phyloP scores from a whole-genome alignment of 768 basidiomycete genomes.

The Russula earlei region DNA sequence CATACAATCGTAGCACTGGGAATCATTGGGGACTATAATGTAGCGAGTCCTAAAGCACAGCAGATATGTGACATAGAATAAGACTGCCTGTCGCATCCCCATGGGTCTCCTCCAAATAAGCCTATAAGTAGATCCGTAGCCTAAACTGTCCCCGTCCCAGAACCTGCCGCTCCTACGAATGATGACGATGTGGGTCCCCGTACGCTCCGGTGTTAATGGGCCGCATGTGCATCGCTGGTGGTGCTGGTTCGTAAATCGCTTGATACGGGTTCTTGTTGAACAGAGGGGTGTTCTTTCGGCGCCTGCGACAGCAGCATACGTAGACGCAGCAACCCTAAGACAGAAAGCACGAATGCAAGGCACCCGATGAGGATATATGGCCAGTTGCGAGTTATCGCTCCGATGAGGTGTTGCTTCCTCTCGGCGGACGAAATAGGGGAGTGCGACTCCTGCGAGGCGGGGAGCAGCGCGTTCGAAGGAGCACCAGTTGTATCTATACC shows the following conservation, averaged over 20 bases:
- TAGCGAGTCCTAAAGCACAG: background rate
- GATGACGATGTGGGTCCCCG: constrained; percentile 1
- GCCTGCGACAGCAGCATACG: constrained; percentile 43
- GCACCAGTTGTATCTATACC: constrained; percentile 50
- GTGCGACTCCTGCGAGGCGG: constrained; percentile 44
- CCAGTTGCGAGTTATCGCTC: constrained; percentile 60
- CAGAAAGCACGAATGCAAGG: constrained; percentile 38
- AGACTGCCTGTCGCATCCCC: background rate
- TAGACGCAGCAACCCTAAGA: constrained; percentile 44
- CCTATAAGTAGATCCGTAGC: background rate
- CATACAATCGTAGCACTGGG: background rate
- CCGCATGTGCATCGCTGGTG: constrained; percentile 25
- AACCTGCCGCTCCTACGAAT: background rate
- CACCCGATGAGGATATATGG: constrained; percentile 61
- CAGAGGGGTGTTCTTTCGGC: constrained; percentile 22
- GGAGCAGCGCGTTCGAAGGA: constrained; percentile 49
- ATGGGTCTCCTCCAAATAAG: background rate
- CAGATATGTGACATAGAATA: background rate
- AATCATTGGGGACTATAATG: background rate
- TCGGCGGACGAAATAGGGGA: constrained; percentile 57
- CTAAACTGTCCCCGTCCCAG: background rate
- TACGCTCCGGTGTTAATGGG: constrained; percentile 14
- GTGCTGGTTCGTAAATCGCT: constrained; percentile 26
- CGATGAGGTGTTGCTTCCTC: constrained; percentile 58
- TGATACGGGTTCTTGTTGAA: constrained; percentile 23